Evolutionary conservation across 208 protist species (phyloP), one percentile per base, ranked within the genome.

Genomic region (Leptomonas pyrrhocoris): DNA sequence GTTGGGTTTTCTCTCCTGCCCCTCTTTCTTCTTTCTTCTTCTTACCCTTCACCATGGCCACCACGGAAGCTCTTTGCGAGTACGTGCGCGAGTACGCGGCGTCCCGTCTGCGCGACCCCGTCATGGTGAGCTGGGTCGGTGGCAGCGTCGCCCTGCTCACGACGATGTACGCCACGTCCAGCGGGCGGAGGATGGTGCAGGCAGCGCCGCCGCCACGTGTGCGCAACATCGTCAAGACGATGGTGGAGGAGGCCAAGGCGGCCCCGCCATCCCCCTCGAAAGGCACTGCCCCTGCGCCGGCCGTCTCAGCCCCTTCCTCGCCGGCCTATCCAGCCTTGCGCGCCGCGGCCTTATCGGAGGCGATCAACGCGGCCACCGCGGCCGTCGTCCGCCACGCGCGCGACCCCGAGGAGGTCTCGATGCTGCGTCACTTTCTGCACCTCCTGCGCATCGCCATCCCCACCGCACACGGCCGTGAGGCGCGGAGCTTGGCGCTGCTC

Each of bases 381-480:
- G 43, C 57, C 9, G 46, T 51, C 9, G n/a, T 23, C 38, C 7
- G 31, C 25, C 31, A 36, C 43, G 42, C 34, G 0, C 31, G 31
- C 34, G 5, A 15, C 25, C 54, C 43, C 27, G 40, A 62, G 27
- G 59, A 72, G 43, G 25, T 51, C 2, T 61, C 62, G 16, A 40
- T 63, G 36, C 0, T 77, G 30, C 45, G 58, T 7, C 59, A 64
- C 58, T 69, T 83, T 27, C 12, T 69, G 31, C 86, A 77, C 38
- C 57, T 94, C 6, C 64, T 89, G n/a, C 61, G 70, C 13, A 78
- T 92, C 25, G 85, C 81, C 30, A 45, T 94, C 36, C 84, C 85
- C 9, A 75, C 66, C n/a, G 15, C 34, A 9, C 43, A 70, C 15
- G 81, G 77, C 1, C 53, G 74, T 28, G 85, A 92, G 74, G 65